Conservation (phyloP, 1,284 basidiomycete species). For the Inonotus hispidus region DNA sequence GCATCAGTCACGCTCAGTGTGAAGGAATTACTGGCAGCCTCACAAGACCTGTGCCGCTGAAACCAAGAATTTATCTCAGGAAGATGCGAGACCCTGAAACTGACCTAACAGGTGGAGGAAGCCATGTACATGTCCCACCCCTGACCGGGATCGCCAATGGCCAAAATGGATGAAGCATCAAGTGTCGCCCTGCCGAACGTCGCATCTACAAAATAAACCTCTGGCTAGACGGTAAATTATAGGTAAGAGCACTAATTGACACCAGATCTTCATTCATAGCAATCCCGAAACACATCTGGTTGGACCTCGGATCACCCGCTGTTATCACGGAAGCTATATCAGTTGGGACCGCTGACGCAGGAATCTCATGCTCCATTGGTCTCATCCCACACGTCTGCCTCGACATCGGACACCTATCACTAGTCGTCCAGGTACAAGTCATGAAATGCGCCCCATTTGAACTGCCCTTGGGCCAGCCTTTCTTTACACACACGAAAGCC, state of each 20-base stretch:
- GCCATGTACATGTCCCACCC: too few species aligned
- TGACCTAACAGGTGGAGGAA: neutral
- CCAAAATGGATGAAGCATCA: too few species aligned
- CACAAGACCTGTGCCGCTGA: neutral
- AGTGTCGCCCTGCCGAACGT: too few species aligned
- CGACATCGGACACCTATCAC: neutral
- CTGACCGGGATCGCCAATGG: too few species aligned
- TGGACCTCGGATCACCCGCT: neutral
- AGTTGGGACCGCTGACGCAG: neutral
- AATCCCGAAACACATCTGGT: neutral
- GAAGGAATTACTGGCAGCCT: neutral
- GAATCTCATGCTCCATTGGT: neutral
- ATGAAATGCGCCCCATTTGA: too few species aligned
- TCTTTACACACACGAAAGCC: neutral
- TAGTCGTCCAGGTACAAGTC: too few species aligned
- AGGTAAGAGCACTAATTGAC: too few species aligned
- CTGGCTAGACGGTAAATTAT: too few species aligned
- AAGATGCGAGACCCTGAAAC: neutral
- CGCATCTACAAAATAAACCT: too few species aligned
- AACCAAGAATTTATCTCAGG: neutral
- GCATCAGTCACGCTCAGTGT: neutral
- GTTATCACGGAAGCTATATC: neutral
- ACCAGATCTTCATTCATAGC: neutral
- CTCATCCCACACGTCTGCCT: neutral
- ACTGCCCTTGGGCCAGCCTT: neutral